These are phyloP conservation scores for Aspergillus terreus DNA, from an alignment of 2,329 filamentous ascomycete genomes.

Conservation along the genomic window DNA sequence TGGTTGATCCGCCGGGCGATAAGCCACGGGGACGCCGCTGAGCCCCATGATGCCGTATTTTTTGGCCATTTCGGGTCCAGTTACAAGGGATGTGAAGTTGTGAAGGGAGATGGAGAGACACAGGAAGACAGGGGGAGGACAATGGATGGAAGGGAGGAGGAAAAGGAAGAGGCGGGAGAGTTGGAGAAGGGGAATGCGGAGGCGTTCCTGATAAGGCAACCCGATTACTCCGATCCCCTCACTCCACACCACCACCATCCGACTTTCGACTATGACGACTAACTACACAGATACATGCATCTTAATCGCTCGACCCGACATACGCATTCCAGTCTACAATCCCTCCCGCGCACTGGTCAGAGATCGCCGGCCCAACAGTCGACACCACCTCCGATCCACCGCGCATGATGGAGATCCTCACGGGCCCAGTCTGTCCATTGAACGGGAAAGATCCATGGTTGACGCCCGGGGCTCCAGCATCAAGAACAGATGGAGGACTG, in stretches of 20 bases:
- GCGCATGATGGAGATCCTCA: slow-evolving; percentile 24
- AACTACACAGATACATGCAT: background rate
- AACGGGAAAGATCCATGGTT: slow-evolving; percentile 33
- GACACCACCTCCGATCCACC: slow-evolving; percentile 17
- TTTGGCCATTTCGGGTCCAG: slow-evolving; percentile 27
- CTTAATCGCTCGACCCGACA: slow-evolving; percentile 26
- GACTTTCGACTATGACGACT: background rate
- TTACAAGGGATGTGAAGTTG: background rate
- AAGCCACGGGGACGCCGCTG: slow-evolving; percentile 27
- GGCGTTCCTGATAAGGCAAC: background rate
- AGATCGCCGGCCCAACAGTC: slow-evolving; percentile 28
- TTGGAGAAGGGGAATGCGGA: background rate
- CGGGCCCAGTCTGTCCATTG: slow-evolving; percentile 25
- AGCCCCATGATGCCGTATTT: slow-evolving; percentile 22
- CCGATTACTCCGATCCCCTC: background rate
- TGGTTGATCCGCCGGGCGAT: slow-evolving; percentile 23
- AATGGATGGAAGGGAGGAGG: slow-evolving; percentile 1
- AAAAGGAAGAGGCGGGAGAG: slow-evolving; percentile 2
- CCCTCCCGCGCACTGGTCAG: slow-evolving; percentile 22
- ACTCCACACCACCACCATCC: background rate
- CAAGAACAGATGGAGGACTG: slow-evolving; percentile 16
- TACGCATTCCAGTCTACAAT: slow-evolving; percentile 35
- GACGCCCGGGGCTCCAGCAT: slow-evolving; percentile 20
- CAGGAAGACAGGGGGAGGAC: background rate
- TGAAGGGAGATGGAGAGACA: background rate